Conservation (phyloP, 495 filamentous ascomycete species). For the Schizothecium vesticola region DNA sequence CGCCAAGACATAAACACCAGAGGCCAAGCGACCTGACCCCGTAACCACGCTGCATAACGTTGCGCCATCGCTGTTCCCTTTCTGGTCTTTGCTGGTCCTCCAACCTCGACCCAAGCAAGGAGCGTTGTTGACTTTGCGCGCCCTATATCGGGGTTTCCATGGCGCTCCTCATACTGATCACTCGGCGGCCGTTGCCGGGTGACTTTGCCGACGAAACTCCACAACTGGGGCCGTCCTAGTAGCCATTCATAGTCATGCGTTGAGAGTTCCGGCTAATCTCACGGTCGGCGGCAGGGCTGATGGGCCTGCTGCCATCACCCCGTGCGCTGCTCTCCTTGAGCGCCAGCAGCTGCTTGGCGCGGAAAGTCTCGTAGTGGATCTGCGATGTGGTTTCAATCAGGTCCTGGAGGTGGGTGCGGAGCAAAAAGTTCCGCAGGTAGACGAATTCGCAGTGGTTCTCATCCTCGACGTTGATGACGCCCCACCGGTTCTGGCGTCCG, state of each 20-base stretch:
- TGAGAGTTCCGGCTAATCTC: conserved; percentile 95
- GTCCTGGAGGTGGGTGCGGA: conserved; percentile 92
- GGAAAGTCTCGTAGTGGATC: conserved; percentile 99
- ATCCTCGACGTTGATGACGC: conserved; percentile 98
- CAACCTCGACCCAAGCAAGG: conserved; percentile 4
- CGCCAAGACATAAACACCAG: conserved; percentile 29
- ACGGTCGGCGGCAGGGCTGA: conserved; percentile 87
- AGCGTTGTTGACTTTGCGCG: conserved; percentile 10
- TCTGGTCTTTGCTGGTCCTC: conserved; percentile 6
- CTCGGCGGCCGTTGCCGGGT: not conserved
- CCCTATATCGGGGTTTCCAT: conserved; percentile 20
- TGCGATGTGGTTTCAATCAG: conserved; percentile 99
- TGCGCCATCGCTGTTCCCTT: conserved; percentile 21
- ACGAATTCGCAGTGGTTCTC: conserved; percentile 99
- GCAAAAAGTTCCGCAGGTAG: conserved; percentile 95
- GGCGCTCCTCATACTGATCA: conserved; percentile 12
- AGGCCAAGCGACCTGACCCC: conserved; percentile 28
- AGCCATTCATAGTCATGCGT: conserved; percentile 96
- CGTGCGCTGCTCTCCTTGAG: conserved; percentile 96
- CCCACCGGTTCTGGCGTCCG: conserved; percentile 97
- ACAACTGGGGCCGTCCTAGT: conserved; percentile 45
- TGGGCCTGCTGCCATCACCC: conserved; percentile 82
- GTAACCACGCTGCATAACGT: conserved; percentile 13
- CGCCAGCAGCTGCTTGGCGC: conserved; percentile 95
- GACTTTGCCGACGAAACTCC: not conserved